A percentile compares a stretch with the other conserved stretches of the same genome.
Evolutionary conservation across 2,329 filamentous ascomycete genomes (phyloP).

Genomic region (Clathrospora elynae): DNA sequence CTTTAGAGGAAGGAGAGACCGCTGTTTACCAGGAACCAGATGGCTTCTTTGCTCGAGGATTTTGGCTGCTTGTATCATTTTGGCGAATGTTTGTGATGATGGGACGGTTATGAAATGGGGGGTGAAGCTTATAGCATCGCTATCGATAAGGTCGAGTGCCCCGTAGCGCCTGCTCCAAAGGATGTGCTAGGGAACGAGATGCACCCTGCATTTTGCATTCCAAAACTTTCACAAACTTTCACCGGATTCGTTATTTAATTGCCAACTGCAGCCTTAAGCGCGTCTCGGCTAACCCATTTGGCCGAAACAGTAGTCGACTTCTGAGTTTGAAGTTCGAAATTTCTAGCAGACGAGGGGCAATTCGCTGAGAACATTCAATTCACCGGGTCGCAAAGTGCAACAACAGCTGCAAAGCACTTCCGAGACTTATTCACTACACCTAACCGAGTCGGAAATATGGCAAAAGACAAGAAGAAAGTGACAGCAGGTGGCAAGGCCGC

Average conservation of each 20-base stretch:
- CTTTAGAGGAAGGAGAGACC: background rate
- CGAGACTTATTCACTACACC: background rate
- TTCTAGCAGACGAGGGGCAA: slow-evolving; percentile 29
- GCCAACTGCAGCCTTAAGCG: no score
- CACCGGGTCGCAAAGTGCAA: background rate
- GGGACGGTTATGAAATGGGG: slow-evolving; percentile 7
- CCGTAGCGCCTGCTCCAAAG: slow-evolving; percentile 24
- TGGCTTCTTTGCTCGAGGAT: slow-evolving; percentile 54
- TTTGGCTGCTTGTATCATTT: slow-evolving; percentile 52
- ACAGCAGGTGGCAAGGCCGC: slow-evolving; percentile 54
- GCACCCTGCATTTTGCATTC: background rate
- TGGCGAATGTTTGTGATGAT: slow-evolving; percentile 15
- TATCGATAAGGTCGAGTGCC: slow-evolving; percentile 29
- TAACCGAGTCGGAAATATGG: slow-evolving; percentile 48
- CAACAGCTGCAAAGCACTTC: background rate
- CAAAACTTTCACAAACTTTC: no score
- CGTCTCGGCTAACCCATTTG: no score
- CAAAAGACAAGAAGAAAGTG: slow-evolving; percentile 59
- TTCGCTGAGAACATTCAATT: slow-evolving; percentile 6
- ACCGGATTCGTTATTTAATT: no score
- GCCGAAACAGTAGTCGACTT: no score
- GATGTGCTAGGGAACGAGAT: slow-evolving; percentile 4
- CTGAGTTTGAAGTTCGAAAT: slow-evolving; percentile 18
- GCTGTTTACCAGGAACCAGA: slow-evolving; percentile 50
- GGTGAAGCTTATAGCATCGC: slow-evolving; percentile 15